phyloP scores from a whole-genome alignment of 768 basidiomycete species.

The Gloeophyllum trabeum region DNA sequence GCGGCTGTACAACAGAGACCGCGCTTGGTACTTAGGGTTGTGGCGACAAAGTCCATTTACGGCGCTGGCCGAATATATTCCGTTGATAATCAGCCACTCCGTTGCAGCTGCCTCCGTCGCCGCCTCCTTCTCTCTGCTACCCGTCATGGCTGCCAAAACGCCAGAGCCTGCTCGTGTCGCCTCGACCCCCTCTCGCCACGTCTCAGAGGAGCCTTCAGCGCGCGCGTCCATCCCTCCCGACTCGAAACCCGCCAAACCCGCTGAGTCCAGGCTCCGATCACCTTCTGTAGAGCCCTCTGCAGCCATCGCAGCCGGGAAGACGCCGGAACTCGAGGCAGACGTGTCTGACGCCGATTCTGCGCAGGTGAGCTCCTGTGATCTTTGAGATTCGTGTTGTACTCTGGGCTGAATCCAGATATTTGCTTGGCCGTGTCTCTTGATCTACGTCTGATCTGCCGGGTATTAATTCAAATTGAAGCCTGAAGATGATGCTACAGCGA shows the following conservation, averaged over 20 bases:
- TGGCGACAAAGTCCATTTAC: background rate
- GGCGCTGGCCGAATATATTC: background rate
- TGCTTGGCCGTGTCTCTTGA: no score
- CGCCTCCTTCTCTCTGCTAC: background rate
- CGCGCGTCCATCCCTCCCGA: background rate
- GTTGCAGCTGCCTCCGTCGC: background rate
- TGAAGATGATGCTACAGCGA: background rate
- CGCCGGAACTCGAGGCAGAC: no score
- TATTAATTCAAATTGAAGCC: background rate
- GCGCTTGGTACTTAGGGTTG: no score
- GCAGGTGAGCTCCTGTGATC: no score
- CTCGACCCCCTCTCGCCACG: background rate
- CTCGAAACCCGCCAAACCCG: background rate
- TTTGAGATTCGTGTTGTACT: no score
- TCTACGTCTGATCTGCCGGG: background rate
- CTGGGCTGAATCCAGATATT: no score
- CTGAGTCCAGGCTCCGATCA: background rate
- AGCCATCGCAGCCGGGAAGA: no score
- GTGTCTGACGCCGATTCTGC: no score
- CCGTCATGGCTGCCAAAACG: background rate
- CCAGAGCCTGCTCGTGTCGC: background rate
- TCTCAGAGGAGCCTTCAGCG: no score
- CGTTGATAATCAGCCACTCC: background rate
- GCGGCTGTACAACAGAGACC: no score
- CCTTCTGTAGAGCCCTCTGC: background rate